Evolutionary conservation across 1,284 basidiomycete species (phyloP).

Genomic region (Cryptococcus sp.): DNA sequence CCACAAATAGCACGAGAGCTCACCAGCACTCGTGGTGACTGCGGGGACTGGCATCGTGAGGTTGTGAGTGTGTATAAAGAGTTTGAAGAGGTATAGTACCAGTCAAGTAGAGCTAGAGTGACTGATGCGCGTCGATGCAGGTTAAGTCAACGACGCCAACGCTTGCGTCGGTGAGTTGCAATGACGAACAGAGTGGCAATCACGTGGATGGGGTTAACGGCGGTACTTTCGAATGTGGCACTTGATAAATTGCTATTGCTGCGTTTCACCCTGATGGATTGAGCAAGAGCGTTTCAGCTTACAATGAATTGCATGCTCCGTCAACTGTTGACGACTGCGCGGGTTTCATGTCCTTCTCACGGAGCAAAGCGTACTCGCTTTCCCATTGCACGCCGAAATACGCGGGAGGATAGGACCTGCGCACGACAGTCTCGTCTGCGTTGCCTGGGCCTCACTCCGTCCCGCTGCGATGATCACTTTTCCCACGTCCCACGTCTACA

Average conservation of each 20-base stretch:
- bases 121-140: neutral
- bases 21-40: slow-evolving; percentile 46
- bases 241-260: neutral
- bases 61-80: neutral
- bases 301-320: too few species aligned
- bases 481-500: too few species aligned
- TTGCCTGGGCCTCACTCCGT: too few species aligned
- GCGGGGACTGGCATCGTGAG: slow-evolving; percentile 44
- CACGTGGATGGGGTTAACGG: neutral
- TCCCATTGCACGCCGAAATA: too few species aligned
- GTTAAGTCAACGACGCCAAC: neutral
- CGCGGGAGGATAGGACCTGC: too few species aligned
- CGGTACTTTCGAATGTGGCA: neutral
- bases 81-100: neutral
- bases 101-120: neutral
- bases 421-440: too few species aligned
- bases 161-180: slow-evolving; percentile 1
- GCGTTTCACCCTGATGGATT: too few species aligned
- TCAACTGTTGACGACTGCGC: too few species aligned
- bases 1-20: slow-evolving; percentile 3
- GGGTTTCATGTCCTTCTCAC: too few species aligned
- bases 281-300: too few species aligned
- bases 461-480: too few species aligned
- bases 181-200: neutral
- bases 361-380: too few species aligned